phyloP scores from a whole-genome alignment of 768 basidiomycete genomes.

The Holtermanniella nyarrowii region DNA sequence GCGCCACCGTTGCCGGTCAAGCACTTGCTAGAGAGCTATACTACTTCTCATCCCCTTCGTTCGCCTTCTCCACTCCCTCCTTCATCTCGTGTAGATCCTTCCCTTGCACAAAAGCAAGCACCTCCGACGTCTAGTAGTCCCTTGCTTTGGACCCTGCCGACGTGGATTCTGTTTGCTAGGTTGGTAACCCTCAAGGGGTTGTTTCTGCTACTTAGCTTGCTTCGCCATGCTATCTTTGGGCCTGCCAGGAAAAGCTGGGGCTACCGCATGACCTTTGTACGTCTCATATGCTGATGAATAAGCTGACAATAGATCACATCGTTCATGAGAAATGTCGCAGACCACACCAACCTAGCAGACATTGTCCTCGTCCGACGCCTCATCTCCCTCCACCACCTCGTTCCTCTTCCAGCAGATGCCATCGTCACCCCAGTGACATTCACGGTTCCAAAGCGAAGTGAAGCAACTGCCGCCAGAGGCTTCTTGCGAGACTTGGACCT shows the following conservation, averaged over 20 bases:
- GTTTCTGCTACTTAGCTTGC: constrained; percentile 42
- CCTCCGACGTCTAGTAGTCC: constrained; percentile 22
- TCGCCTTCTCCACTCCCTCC: constrained; percentile 34
- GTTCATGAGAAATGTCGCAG: constrained; percentile 71
- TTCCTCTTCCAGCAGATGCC: constrained; percentile 82
- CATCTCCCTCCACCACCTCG: constrained; percentile 68
- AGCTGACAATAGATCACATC: constrained; percentile 34
- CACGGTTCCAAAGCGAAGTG: constrained; percentile 54
- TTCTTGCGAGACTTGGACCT: constrained; percentile 63
- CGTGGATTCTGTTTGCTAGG: constrained; percentile 22
- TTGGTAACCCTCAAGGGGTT: constrained; percentile 33
- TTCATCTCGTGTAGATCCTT: constrained; percentile 32
- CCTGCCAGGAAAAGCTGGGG: constrained; percentile 88
- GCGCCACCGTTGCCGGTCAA: constrained; percentile 10
- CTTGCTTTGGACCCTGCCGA: constrained; percentile 26
- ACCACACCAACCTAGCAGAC: constrained; percentile 72
- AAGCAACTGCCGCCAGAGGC: constrained; percentile 43
- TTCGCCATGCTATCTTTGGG: constrained; percentile 72
- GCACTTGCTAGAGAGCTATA: constrained; percentile 19
- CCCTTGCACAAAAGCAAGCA: constrained; percentile 20
- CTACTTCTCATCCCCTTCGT: constrained; percentile 27
- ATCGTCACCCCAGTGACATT: constrained; percentile 92
- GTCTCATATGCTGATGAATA: background rate
- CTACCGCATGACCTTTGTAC: constrained; percentile 74
- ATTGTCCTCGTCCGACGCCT: constrained; percentile 57